Percentiles rank a stretch among this genome's conserved stretches.
phyloP scores from a whole-genome alignment of 116 monocot species.

The Posidonia oceanica region DNA sequence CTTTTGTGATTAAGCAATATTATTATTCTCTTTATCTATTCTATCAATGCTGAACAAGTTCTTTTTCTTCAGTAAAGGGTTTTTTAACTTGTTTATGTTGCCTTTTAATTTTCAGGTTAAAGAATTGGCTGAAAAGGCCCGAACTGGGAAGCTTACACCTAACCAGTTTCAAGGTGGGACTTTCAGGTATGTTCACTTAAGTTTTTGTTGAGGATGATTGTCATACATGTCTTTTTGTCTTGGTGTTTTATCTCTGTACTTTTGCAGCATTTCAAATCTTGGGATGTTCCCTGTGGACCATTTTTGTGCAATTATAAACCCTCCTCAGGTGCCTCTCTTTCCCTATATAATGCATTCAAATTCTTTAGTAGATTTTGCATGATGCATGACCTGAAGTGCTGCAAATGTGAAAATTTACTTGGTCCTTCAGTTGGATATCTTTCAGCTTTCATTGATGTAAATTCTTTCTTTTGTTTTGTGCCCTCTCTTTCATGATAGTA shows the following conservation, averaged over 20 bases:
- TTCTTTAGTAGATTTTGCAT: no score
- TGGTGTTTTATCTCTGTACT: constrained; percentile 4
- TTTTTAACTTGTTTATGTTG: background rate
- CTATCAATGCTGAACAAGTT: background rate
- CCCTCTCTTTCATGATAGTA: background rate
- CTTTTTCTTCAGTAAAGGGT: background rate
- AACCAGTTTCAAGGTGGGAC: constrained; percentile 91
- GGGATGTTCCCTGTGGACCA: constrained; percentile 97
- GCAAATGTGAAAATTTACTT: no score
- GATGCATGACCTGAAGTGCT: no score
- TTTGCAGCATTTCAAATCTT: constrained; percentile 96
- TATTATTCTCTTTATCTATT: background rate
- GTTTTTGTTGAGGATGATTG: constrained; percentile 43
- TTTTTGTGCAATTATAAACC: constrained; percentile 97
- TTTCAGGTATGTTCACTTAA: constrained; percentile 49
- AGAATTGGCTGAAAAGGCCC: constrained; percentile 89
- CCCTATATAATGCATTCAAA: constrained; percentile 1
- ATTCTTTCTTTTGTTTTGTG: background rate
- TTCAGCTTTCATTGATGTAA: background rate
- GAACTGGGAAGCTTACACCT: constrained; percentile 81
- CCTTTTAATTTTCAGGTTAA: constrained; percentile 44
- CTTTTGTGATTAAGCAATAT: no score
- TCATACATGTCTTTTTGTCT: background rate
- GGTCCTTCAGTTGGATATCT: background rate
- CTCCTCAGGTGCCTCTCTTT: constrained; percentile 70